A percentile compares a stretch with the other conserved stretches of the same genome.
phyloP scores from a whole-genome alignment of 345 rosid genomes.

The Reutealis trisperma region DNA sequence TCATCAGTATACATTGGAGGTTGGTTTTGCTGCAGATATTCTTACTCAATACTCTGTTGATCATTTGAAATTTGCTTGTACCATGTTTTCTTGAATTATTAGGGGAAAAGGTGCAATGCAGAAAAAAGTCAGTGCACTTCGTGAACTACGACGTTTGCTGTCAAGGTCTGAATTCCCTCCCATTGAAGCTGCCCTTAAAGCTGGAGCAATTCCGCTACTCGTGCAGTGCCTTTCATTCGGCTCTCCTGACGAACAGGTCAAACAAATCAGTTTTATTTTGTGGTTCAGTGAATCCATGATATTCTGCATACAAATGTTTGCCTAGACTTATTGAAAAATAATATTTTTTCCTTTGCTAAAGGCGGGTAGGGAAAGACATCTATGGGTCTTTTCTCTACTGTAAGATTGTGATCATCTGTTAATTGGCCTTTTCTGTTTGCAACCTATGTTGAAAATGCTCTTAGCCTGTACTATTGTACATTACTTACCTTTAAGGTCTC shows the following conservation, averaged over 20 bases:
- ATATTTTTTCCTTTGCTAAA: background rate
- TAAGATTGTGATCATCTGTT: background rate
- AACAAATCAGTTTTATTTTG: constrained; percentile 14
- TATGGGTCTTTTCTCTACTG: background rate
- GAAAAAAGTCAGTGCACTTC: constrained; percentile 77
- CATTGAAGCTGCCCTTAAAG: constrained; percentile 65
- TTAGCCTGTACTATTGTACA: background rate
- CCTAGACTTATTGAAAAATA: background rate
- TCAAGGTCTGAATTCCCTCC: constrained; percentile 88
- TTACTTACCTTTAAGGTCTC: background rate
- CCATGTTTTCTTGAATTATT: constrained; percentile 21
- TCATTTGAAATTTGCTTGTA: constrained; percentile 6
- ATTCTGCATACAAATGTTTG: background rate
- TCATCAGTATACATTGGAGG: background rate
- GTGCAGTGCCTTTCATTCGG: constrained; percentile 94
- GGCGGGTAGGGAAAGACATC: background rate
- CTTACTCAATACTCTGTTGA: background rate
- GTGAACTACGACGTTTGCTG: constrained; percentile 79
- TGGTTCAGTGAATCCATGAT: background rate
- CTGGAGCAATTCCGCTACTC: constrained; percentile 85
- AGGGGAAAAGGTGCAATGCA: constrained; percentile 94
- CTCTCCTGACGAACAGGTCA: constrained; percentile 89
- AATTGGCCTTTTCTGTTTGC: background rate
- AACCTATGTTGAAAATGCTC: background rate
- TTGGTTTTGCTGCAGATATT: background rate